Conservation (phyloP, 306 rosid species). For the Pyrus pyrifolia region DNA sequence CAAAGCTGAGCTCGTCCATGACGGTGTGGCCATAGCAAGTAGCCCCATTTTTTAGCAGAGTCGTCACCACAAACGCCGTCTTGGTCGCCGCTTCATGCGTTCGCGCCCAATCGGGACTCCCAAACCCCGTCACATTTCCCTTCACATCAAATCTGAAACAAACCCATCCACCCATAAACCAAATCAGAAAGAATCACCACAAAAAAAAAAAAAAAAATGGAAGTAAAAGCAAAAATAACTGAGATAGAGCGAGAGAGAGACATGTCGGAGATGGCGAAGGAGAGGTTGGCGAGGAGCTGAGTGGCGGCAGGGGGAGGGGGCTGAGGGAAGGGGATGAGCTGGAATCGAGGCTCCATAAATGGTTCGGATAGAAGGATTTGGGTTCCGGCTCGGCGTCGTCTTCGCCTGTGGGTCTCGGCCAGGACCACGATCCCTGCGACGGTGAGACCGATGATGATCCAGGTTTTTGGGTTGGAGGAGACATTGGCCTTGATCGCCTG, state of each 20-base stretch:
- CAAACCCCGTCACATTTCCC: conserved; percentile 66
- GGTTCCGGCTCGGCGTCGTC: conserved; percentile 13
- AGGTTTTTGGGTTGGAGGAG: conserved; percentile 56
- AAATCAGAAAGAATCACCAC: not conserved
- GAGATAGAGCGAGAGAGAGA: conserved; percentile 13
- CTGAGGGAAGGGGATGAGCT: conserved; percentile 59
- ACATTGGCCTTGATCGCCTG: conserved; percentile 38
- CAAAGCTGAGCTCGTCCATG: conserved; percentile 62
- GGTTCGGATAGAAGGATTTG: conserved; percentile 32
- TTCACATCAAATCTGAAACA: conserved; percentile 53
- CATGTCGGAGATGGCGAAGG: conserved; percentile 62
- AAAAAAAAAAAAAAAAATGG: not conserved
- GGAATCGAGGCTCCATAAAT: conserved; percentile 43
- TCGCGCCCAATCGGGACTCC: conserved; percentile 63
- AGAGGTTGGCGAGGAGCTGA: conserved; percentile 35
- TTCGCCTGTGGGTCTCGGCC: conserved; percentile 36
- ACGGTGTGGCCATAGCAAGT: conserved; percentile 66
- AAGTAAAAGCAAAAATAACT: not conserved
- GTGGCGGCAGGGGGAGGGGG: conserved; percentile 53
- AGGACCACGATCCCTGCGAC: conserved; percentile 47
- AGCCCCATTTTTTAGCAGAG: conserved; percentile 53
- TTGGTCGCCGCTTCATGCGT: conserved; percentile 47
- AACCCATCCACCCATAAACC: not conserved
- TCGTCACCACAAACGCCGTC: conserved; percentile 53
- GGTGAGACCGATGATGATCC: conserved; percentile 54